Conservation (phyloP, 164 flowering plant species). For the Stephania yunnanensis region DNA sequence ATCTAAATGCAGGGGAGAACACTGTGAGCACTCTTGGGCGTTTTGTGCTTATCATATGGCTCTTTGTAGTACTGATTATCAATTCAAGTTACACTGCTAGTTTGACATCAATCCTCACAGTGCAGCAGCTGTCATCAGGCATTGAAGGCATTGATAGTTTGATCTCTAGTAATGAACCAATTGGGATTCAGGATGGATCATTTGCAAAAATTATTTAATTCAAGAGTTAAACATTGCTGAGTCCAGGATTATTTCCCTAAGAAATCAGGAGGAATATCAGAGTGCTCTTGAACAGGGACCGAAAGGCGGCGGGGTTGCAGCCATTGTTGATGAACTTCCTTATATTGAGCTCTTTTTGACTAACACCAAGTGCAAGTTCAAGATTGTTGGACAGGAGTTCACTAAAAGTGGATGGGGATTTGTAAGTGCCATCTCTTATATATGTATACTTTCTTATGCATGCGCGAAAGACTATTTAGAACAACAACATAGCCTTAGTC, state of each 20-base stretch:
- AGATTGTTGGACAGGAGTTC: constrained; percentile 78
- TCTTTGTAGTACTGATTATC: constrained; percentile 84
- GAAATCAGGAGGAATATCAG: constrained; percentile 38
- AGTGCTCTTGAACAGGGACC: constrained; percentile 59
- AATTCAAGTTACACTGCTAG: constrained; percentile 97
- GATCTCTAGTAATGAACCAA: constrained; percentile 52
- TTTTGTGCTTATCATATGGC: constrained; percentile 76
- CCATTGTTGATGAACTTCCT: constrained; percentile 91
- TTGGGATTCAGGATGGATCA: constrained; percentile 84
- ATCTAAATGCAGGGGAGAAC: constrained; percentile 58
- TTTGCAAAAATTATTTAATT: constrained; percentile 65
- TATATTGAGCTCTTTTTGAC: constrained; percentile 68
- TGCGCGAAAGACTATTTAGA: not conserved
- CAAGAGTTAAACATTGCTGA: constrained; percentile 61
- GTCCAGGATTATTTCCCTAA: constrained; percentile 46
- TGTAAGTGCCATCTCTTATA: constrained; percentile 46
- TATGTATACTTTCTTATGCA: not conserved
- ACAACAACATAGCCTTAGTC: not conserved
- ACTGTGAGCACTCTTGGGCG: constrained; percentile 84
- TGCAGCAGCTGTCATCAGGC: constrained; percentile 70
- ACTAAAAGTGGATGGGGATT: constrained; percentile 97
- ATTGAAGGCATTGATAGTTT: constrained; percentile 74
- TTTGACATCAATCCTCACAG: constrained; percentile 92
- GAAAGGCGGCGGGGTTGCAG: constrained; percentile 69
- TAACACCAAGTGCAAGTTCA: constrained; percentile 43